These are phyloP conservation scores for Periconia digitata DNA, from an alignment of 2,329 filamentous ascomycete genomes.

Conservation along the genomic window DNA sequence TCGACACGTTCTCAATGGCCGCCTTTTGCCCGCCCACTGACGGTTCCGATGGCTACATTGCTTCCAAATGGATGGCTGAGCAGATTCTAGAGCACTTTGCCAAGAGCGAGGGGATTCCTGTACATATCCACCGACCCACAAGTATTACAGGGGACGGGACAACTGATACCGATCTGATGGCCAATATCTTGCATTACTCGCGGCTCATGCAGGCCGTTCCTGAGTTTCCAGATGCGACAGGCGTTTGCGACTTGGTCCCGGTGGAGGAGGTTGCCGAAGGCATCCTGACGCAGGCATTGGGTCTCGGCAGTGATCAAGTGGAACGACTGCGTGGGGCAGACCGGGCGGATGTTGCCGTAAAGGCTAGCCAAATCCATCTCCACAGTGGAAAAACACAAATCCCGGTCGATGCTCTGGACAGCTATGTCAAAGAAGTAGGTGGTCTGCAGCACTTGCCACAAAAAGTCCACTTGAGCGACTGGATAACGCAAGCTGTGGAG, in stretches of 20 bases:
- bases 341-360: background rate
- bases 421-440: background rate
- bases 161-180: conserved; percentile 1
- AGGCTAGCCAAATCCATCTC: background rate
- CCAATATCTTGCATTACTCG: conserved; percentile 1
- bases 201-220: conserved; percentile 2
- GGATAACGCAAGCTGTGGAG: conserved; percentile 1
- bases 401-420: background rate
- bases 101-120: background rate
- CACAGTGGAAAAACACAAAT: background rate
- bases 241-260: background rate
- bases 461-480: background rate
- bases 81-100: conserved; percentile 31
- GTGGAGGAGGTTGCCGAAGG: conserved; percentile 1
- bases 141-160: background rate
- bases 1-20: background rate
- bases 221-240: background rate
- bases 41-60: conserved; percentile 38
- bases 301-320: background rate
- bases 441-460: background rate
- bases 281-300: conserved; percentile 1
- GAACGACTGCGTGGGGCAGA: background rate
- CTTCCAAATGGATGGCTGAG: conserved; percentile 45
- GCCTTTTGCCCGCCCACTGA: conserved; percentile 22
- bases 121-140: conserved; percentile 10